These are phyloP conservation scores for Brassica balearica DNA, from an alignment of 441 rosid genomes.

Conservation along the genomic window DNA sequence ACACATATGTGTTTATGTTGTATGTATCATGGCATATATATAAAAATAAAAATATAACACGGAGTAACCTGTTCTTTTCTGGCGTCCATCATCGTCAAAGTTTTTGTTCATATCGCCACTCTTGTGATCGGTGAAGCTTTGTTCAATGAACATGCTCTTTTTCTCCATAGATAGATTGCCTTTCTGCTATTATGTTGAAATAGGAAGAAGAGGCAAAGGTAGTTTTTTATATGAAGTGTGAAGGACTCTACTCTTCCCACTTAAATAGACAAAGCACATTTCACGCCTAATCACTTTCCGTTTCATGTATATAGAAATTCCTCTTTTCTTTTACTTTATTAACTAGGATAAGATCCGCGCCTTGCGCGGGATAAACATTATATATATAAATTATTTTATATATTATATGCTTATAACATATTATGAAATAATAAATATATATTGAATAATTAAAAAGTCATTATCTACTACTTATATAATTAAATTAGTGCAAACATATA, in stretches of 20 bases:
- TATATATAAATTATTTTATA: too few species aligned
- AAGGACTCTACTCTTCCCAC: conserved; percentile 31
- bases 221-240: conserved; percentile 17
- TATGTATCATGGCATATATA: not conserved
- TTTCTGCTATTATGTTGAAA: conserved; percentile 9
- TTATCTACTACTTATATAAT: too few species aligned
- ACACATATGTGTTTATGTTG: not conserved
- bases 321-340: conserved; percentile 8
- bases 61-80: conserved; percentile 59
- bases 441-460: too few species aligned
- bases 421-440: too few species aligned
- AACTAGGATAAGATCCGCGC: not conserved
- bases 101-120: conserved; percentile 47
- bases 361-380: too few species aligned
- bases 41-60: conserved; percentile 19
- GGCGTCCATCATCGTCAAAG: conserved; percentile 65
- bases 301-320: not conserved
- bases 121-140: conserved; percentile 45
- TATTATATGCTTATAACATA: too few species aligned
- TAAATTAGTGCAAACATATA: too few species aligned
- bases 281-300: conserved; percentile 36
- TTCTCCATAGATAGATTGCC: conserved; percentile 40
- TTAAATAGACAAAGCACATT: conserved; percentile 37
- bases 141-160: conserved; percentile 53
- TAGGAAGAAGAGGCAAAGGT: conserved; percentile 26